Evolutionary conservation across 805 yeast genomes (phyloP).

Genomic region (Saturnispora besseyi): DNA sequence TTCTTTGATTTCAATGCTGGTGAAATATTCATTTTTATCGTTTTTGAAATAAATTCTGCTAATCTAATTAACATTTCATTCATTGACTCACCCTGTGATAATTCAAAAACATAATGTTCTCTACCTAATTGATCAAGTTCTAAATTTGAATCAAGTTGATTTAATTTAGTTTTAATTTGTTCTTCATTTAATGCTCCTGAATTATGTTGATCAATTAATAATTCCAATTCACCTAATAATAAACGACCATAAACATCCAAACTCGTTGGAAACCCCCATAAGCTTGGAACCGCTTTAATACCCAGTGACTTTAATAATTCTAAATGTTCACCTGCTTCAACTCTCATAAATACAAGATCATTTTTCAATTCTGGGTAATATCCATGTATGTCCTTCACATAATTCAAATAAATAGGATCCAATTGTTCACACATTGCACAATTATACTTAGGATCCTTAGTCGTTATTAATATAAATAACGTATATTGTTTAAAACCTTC

Average conservation of each 20-base stretch:
- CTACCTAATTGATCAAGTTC: conserved; percentile 10
- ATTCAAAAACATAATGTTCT: conserved; percentile 13
- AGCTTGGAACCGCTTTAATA: conserved; percentile 49
- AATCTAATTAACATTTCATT: conserved; percentile 7
- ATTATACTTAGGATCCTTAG: conserved; percentile 33
- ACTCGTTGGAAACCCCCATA: conserved; percentile 50
- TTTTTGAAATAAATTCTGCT: conserved; percentile 5
- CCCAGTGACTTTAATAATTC: conserved; percentile 33
- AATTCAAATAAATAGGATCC: conserved; percentile 32
- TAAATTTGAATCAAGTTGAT: neutral
- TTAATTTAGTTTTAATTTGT: conserved; percentile 1
- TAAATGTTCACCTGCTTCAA: conserved; percentile 42
- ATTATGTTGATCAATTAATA: neutral
- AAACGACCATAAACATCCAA: conserved; percentile 9
- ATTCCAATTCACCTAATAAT: neutral
- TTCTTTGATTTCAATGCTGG: conserved; percentile 4
- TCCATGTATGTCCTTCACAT: conserved; percentile 34
- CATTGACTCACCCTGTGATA: conserved; percentile 12
- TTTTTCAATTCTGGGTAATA: conserved; percentile 34
- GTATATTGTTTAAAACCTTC: conserved; percentile 45
- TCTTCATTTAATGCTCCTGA: conserved; percentile 2
- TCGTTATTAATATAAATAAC: conserved; percentile 44
- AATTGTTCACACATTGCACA: conserved; percentile 43
- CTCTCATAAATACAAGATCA: conserved; percentile 37
- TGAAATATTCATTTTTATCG: conserved; percentile 6